These are phyloP conservation scores for Croton laevigatus DNA, from an alignment of 441 rosid genomes.

Conservation along the genomic window DNA sequence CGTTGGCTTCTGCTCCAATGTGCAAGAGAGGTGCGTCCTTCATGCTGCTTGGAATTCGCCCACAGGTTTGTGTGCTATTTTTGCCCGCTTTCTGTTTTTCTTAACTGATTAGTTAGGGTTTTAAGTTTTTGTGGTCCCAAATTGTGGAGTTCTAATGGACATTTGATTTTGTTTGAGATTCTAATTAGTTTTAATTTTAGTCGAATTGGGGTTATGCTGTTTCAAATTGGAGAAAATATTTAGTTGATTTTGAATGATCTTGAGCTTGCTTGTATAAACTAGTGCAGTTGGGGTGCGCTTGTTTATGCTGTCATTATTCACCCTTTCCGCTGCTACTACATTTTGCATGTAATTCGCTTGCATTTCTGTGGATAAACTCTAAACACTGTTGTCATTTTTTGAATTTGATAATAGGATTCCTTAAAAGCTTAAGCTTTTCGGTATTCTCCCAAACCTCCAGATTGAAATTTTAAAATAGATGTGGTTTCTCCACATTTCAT, in stretches of 20 bases:
- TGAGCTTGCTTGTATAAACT: background rate
- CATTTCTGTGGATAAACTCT: background rate
- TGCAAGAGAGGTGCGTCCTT: slow-evolving; percentile 89
- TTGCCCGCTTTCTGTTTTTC: background rate
- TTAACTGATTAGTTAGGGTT: background rate
- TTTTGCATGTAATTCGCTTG: background rate
- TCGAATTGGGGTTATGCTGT: background rate
- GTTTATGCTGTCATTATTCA: background rate
- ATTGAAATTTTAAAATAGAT: background rate
- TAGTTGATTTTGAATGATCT: background rate
- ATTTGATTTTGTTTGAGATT: background rate
- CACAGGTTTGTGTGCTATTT: slow-evolving; percentile 51
- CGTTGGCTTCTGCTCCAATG: slow-evolving; percentile 87
- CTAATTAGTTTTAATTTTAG: background rate
- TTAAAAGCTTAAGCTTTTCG: background rate
- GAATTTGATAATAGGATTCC: background rate
- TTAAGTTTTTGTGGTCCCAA: background rate
- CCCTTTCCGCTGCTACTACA: background rate
- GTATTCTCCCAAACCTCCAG: background rate
- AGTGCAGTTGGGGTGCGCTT: background rate
- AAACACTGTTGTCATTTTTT: background rate
- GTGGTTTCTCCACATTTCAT: background rate
- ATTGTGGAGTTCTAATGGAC: background rate
- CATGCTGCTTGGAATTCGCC: slow-evolving; percentile 99
- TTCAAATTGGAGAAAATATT: background rate